phyloP scores from a whole-genome alignment of 352 stramenopile species.

The Pythium sukuiense region DNA sequence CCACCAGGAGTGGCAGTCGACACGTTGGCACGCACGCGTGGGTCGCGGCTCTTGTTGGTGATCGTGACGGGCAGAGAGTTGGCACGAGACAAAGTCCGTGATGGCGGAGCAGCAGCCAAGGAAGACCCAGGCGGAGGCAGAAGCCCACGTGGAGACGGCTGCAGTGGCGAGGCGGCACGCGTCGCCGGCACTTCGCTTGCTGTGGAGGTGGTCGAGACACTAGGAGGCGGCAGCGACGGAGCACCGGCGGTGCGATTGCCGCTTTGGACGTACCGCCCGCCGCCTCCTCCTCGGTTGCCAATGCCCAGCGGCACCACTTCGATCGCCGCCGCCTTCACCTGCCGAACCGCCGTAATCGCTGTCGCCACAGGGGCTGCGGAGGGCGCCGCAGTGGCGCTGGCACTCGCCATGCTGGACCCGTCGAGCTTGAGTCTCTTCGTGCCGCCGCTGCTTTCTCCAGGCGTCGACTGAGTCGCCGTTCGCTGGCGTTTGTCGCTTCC shows the following conservation, averaged over 20 bases:
- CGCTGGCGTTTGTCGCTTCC: constrained; percentile 29
- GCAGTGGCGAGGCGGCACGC: background rate
- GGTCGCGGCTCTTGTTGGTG: constrained; percentile 23
- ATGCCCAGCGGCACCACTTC: constrained; percentile 56
- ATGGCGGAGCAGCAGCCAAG: background rate
- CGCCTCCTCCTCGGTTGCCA: constrained; percentile 31
- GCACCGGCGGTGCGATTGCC: constrained; percentile 36
- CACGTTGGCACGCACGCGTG: constrained; percentile 6
- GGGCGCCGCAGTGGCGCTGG: background rate
- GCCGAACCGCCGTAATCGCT: constrained; percentile 31
- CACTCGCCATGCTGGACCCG: background rate
- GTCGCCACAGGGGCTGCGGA: background rate
- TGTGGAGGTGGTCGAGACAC: constrained; percentile 8
- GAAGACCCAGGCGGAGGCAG: background rate
- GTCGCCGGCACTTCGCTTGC: background rate
- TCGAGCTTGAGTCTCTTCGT: constrained; percentile 13
- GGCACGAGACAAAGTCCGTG: constrained; percentile 4
- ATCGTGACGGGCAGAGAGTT: constrained; percentile 23
- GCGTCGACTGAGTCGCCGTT: constrained; percentile 18
- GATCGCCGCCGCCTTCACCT: constrained; percentile 43
- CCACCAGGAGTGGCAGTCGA: background rate
- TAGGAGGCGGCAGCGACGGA: constrained; percentile 11
- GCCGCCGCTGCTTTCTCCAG: background rate
- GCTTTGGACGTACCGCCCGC: constrained; percentile 69
- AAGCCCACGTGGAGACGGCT: background rate